Conservation (phyloP, 257 asterid genomes). For the Fraxinus americana region DNA sequence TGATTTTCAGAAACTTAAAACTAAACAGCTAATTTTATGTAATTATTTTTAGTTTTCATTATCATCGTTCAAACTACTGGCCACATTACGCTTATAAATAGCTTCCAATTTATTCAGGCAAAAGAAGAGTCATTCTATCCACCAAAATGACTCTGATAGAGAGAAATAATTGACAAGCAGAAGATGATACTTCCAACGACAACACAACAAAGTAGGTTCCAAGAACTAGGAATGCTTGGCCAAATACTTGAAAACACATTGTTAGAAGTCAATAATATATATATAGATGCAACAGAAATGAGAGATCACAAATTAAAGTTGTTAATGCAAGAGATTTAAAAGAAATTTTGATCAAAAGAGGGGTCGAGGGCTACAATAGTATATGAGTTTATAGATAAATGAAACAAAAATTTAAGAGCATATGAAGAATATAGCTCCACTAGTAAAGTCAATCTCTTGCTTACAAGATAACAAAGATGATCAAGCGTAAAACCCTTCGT, state of each 20-base stretch:
- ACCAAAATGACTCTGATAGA: background rate
- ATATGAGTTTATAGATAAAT: background rate
- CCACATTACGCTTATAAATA: slow-evolving; percentile 11
- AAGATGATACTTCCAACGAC: background rate
- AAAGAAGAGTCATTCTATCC: background rate
- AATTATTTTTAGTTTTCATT: background rate
- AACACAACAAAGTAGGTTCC: background rate
- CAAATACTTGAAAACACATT: slow-evolving; percentile 8
- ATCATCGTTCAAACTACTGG: background rate
- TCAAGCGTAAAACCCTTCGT: slow-evolving; percentile 89
- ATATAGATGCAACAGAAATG: background rate
- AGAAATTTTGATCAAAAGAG: background rate
- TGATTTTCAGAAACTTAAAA: too few relatives aligned
- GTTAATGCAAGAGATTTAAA: background rate
- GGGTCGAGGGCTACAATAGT: background rate
- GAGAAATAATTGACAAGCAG: background rate
- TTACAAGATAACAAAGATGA: slow-evolving; percentile 90
- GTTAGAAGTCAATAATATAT: background rate
- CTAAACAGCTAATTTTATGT: too few relatives aligned
- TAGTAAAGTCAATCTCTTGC: slow-evolving; percentile 27
- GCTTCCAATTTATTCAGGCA: background rate
- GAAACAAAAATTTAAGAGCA: background rate
- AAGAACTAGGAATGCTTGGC: background rate
- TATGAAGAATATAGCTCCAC: background rate
- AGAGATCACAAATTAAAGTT: background rate